Conservation (phyloP, 1,139 yeast genomes). For the Suhomyces yuchorum region DNA sequence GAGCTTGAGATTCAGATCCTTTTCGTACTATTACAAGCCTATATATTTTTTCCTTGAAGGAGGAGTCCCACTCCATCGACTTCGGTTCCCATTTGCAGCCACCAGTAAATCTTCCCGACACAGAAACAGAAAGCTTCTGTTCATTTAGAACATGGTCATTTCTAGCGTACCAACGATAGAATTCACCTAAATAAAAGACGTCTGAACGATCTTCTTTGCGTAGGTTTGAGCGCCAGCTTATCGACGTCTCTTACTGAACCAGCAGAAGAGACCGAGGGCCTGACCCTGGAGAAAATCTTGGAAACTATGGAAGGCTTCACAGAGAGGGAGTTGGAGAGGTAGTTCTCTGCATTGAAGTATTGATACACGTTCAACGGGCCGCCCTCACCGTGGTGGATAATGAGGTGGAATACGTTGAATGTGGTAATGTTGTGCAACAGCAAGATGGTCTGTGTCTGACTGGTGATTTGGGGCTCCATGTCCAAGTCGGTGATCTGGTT, state of each 20-base stretch:
- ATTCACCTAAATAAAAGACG: conserved; percentile 6
- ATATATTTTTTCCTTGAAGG: background rate
- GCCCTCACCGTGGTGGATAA: conserved; percentile 1
- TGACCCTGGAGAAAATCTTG: conserved; percentile 6
- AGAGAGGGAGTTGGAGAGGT: conserved; percentile 10
- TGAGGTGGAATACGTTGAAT: conserved; percentile 16
- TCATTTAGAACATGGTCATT: background rate
- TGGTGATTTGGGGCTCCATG: background rate
- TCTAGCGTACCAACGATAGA: background rate
- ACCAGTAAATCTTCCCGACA: background rate
- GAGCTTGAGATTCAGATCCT: too few relatives aligned
- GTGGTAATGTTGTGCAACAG: conserved; percentile 11
- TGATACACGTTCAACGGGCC: conserved; percentile 14
- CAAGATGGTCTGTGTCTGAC: conserved; percentile 9
- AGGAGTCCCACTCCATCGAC: background rate
- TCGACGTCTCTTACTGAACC: conserved; percentile 4
- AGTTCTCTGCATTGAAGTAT: conserved; percentile 20
- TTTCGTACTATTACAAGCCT: background rate
- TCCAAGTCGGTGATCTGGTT: background rate
- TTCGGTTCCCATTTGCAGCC: background rate
- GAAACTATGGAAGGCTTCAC: conserved; percentile 7
- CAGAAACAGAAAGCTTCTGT: background rate
- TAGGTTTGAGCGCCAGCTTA: background rate
- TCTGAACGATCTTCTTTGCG: conserved; percentile 4
- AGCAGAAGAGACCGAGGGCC: conserved; percentile 3